Evolutionary conservation across 192 early-diverging fungal genomes (phyloP), one percentile per base, ranked within the genome.

Genomic region (Entomortierella parvispora): DNA sequence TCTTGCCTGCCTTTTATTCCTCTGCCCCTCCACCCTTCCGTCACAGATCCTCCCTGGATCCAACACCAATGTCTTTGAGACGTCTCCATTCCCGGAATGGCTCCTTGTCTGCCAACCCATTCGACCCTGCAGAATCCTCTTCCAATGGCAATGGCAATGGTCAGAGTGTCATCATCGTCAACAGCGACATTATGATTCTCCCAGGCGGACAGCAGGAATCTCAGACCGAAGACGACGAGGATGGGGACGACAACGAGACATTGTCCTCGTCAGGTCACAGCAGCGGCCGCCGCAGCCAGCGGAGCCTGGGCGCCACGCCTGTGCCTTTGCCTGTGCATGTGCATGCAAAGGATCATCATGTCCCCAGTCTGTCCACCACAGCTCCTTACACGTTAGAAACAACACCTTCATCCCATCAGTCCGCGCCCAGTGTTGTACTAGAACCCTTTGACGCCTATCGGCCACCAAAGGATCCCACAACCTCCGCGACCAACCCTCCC

Each of bases 111-210:
- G 22, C 54, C 18, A 56, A 56, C 22, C 54, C 54, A 56, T 56
- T 56, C 54, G 34, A 22, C 22, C 54, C 20, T 22, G 20, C 18
- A 22, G 54, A 56, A 37, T 40, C 54, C 31, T 34, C 54, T 20
- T 56, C 54, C n/a, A 56, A 56, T n/a, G n/a, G n/a, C 54, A 56
- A 56, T 20, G 47, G n/a, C n/a, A n/a, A 37, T 32, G 28, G 32
- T 17, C 46, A 51, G 8, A 54, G 45, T 28, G n/a, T 60, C 40
- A 64, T 71, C 37, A 64, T 71, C 32, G 69, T 71, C 54, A 71
- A 71, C 61, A 71, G 29, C 20, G 69, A 71, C 53, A 71, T 71
- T 46, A 71, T 71, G 69, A 71, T 71, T n/a, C 43, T 58, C 10
- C 61, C 44, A 10, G 61, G 55, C 3, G 32, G 20, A 20, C 58